Percentiles rank a stretch among this genome's conserved stretches.
Evolutionary conservation across 2,329 filamentous ascomycete species (phyloP).

Genomic region (Xenosphaeropsis pyriputrescens): DNA sequence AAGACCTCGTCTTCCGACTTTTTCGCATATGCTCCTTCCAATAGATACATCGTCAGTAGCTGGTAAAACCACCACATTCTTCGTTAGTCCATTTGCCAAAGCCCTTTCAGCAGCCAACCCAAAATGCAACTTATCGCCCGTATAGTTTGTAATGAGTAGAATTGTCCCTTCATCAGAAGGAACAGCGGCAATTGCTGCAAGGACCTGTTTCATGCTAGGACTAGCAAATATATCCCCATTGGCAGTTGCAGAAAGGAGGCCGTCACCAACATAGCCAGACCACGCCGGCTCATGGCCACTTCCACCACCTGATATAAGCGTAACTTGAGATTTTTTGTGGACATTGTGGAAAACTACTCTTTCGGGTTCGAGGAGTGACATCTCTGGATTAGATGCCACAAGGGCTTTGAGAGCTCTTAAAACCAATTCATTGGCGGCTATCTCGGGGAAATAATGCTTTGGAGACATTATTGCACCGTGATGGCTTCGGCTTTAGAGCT

Average conservation of each 20-base stretch:
- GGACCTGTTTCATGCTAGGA: constrained; percentile 21
- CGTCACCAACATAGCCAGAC: constrained; percentile 20
- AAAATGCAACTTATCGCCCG: constrained; percentile 27
- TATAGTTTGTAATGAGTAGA: constrained; percentile 24
- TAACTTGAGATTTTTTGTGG: constrained; percentile 15
- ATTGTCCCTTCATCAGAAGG: constrained; percentile 17
- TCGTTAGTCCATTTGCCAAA: constrained; percentile 16
- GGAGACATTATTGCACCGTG: constrained; percentile 24
- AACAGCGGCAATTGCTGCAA: constrained; percentile 20
- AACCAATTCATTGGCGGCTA: constrained; percentile 28
- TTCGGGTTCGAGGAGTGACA: constrained; percentile 27
- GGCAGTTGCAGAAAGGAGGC: constrained; percentile 20
- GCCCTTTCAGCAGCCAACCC: constrained; percentile 24
- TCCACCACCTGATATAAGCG: constrained; percentile 15
- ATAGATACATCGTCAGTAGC: constrained; percentile 22
- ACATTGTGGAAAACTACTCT: constrained; percentile 30
- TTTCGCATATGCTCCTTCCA: constrained; percentile 27
- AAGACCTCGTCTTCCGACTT: constrained; percentile 29
- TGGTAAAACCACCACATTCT: not conserved
- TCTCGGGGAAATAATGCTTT: constrained; percentile 37
- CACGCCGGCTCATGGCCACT: constrained; percentile 22
- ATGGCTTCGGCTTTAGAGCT: too few species aligned
- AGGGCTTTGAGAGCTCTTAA: constrained; percentile 30
- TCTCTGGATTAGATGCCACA: constrained; percentile 25
- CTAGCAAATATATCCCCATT: constrained; percentile 21